Evolutionary conservation across 2,329 filamentous ascomycete genomes (phyloP).

Genomic region (Thelonectria blattea): DNA sequence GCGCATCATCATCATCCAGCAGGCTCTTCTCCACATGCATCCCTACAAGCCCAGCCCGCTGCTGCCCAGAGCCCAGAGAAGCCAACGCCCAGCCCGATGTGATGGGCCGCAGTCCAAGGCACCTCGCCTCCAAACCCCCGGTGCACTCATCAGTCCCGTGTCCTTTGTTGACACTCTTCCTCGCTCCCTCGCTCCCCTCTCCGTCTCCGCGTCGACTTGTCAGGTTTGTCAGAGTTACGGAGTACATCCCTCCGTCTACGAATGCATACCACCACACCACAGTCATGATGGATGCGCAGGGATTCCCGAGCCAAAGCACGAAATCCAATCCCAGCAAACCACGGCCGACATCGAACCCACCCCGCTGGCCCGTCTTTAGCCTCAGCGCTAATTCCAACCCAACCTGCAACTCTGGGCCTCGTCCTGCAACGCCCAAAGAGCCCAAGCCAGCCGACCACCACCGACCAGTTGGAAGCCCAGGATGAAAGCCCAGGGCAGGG

Average conservation of each 20-base stretch:
- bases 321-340: constrained; percentile 9
- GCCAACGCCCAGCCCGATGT: not conserved
- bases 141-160: constrained; percentile 10
- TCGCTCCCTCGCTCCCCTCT: not conserved
- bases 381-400: constrained; percentile 34
- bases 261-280: not conserved
- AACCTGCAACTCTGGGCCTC: constrained; percentile 20
- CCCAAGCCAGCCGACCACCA: not conserved
- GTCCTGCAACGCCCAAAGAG: constrained; percentile 4
- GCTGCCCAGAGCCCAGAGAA: not conserved
- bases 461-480: not conserved
- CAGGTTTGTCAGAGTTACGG: not conserved
- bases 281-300: constrained; percentile 1
- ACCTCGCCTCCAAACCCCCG: constrained; percentile 22
- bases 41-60: not conserved
- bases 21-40: constrained; percentile 12
- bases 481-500: not conserved
- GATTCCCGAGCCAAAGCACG: constrained; percentile 14
- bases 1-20: constrained; percentile 12
- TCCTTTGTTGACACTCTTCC: not conserved
- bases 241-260: not conserved
- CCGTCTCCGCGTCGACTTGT: not conserved
- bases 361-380: constrained; percentile 35
- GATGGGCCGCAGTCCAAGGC: not conserved
- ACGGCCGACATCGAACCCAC: constrained; percentile 5